phyloP scores from a whole-genome alignment of 176 grass and related monocot species.

The Triticum timopheevii region DNA sequence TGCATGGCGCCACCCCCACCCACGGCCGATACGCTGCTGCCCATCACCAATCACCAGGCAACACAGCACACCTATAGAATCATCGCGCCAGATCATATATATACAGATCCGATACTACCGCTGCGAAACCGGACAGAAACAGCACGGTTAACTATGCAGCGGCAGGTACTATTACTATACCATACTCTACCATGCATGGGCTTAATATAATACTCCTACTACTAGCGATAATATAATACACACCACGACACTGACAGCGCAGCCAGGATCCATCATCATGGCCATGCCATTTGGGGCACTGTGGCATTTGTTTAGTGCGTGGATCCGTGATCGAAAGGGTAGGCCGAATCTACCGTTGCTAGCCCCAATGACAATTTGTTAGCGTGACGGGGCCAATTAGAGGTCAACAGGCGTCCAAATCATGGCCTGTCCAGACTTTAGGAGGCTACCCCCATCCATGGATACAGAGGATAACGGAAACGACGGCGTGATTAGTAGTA shows the following conservation, averaged over 20 bases:
- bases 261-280: conserved; percentile 22
- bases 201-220: neutral
- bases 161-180: neutral
- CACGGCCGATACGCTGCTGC: neutral
- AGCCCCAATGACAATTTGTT: neutral
- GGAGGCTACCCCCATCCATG: conserved; percentile 41
- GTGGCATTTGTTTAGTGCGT: conserved; percentile 21
- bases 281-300: conserved; percentile 27
- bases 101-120: conserved; percentile 1
- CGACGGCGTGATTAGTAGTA: neutral
- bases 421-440: conserved; percentile 43
- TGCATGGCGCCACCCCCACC: conserved; percentile 34
- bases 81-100: neutral
- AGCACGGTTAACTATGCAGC: neutral
- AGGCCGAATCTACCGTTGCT: conserved; percentile 22
- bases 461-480: conserved; percentile 25
- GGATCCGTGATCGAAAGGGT: neutral
- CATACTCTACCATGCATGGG: neutral
- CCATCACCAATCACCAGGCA: neutral
- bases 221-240: too few species aligned
- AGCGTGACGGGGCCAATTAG: neutral
- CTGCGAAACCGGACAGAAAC: neutral
- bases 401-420: conserved; percentile 24
- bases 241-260: conserved; percentile 19
- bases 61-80: conserved; percentile 7